These are phyloP conservation scores for Venustampulla echinocandica DNA, from an alignment of 495 filamentous ascomycete genomes.

Conservation along the genomic window DNA sequence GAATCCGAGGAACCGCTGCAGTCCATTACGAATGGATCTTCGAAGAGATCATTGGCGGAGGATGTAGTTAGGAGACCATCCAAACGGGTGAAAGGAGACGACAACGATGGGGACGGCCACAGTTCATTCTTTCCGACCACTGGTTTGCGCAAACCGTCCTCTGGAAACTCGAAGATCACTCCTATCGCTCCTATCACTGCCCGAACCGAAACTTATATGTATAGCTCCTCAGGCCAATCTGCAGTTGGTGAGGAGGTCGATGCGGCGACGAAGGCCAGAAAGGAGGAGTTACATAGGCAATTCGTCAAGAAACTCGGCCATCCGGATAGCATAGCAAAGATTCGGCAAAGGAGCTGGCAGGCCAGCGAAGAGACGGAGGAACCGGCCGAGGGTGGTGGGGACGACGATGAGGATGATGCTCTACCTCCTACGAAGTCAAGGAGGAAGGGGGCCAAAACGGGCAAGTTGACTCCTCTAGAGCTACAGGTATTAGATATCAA, in stretches of 20 bases:
- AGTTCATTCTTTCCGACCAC: conserved; percentile 18
- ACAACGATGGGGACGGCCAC: conserved; percentile 22
- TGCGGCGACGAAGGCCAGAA: conserved; percentile 35
- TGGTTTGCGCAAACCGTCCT: too few relatives aligned
- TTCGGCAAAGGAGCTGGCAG: conserved; percentile 48
- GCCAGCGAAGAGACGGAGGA: conserved; percentile 41
- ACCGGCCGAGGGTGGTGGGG: conserved; percentile 37
- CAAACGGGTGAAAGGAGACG: conserved; percentile 34
- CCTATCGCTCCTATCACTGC: conserved; percentile 12
- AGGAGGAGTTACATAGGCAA: conserved; percentile 67
- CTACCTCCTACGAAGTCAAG: conserved; percentile 36
- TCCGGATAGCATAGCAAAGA: conserved; percentile 66
- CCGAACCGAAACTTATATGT: conserved; percentile 39
- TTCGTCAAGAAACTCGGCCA: conserved; percentile 86
- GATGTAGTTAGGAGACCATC: conserved; percentile 28
- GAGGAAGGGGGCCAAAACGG: conserved; percentile 64
- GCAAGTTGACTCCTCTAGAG: conserved; percentile 92
- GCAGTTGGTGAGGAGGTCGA: conserved; percentile 35
- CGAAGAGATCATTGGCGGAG: conserved; percentile 37
- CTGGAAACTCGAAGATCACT: neutral
- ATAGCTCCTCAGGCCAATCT: conserved; percentile 26
- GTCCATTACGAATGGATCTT: neutral
- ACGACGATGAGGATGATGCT: conserved; percentile 45
- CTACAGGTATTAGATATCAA: conserved; percentile 91
- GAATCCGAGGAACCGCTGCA: conserved; percentile 4